Evolutionary conservation across 169 alveolate species (phyloP), one percentile per base, ranked within the genome.

Genomic region (Cardiosporidium cionae): DNA sequence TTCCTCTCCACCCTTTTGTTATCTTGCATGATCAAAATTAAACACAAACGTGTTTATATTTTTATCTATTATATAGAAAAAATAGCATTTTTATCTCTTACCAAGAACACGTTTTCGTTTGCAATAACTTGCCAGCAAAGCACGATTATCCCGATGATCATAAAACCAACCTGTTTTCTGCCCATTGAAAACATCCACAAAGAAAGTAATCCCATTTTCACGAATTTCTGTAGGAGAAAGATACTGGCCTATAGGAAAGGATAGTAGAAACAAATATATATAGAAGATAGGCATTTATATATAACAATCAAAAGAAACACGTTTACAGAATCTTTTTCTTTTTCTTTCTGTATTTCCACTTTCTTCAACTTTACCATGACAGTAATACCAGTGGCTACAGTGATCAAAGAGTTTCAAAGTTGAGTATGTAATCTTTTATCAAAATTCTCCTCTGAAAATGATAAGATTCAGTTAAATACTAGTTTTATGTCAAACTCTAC

Each of bases 91-190:
- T 6, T 31, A 0, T 28, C 34, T 7, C 70, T n/a, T 7, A 65
- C 70, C 70, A 7, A 81, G 68, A 31, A 81, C 84, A 44, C 63
- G 65, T 76, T 28, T 74, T 65, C 79, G 53, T 33, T 73, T 70
- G 44, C 81, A 74, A 68, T 52, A 73, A 6, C 75, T 7, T 34
- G 79, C 74, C 25, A 81, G 83, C 83, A 81, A 70, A 0, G 79
- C 70, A 3, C 86, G 80, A 52, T 72, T 75, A 54, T 35, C 35
- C 52, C 83, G 58, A 64, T 75, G 83, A 44, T 81, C 80, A 71
- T 62, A 81, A 65, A 76, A 71, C 86, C 86, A 81, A 25, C 86
- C 86, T 37, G 86, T 81, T 52, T 73, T 75, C 35, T 81, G 81
- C 16, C 86, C 82, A 28, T 76, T 58, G 31, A 81, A 73, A 35